These are phyloP conservation scores for Rhizomucor pusillus DNA, from an alignment of 371 early-diverging fungal genomes.

Conservation along the genomic window DNA sequence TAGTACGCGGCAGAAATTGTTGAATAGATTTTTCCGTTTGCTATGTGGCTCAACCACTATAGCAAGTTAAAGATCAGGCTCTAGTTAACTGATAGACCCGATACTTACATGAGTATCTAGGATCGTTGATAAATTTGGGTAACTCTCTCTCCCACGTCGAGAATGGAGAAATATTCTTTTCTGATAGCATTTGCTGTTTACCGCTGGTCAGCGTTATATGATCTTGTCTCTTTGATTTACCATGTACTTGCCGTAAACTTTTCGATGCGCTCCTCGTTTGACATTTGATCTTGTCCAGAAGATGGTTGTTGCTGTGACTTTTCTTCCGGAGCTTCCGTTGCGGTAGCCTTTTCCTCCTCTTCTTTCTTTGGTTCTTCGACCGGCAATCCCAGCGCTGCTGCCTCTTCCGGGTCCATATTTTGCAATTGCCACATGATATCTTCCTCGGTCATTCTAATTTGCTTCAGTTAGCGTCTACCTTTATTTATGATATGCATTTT, in stretches of 20 bases:
- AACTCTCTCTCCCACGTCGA: conserved; percentile 71
- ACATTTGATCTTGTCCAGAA: conserved; percentile 1
- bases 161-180: conserved; percentile 70
- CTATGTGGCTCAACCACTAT: conserved; percentile 31
- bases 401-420: conserved; percentile 52
- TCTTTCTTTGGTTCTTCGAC: background rate
- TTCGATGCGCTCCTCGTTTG: conserved; percentile 37
- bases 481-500: background rate
- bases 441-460: conserved; percentile 73
- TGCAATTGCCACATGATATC: conserved; percentile 70
- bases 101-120: conserved; percentile 48
- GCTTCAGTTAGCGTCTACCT: background rate
- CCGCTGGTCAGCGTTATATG: background rate
- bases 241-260: conserved; percentile 27
- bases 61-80: conserved; percentile 4
- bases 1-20: conserved; percentile 64
- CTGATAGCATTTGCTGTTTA: conserved; percentile 58
- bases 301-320: conserved; percentile 4
- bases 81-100: conserved; percentile 14
- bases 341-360: background rate
- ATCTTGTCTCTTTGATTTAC: background rate
- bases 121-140: conserved; percentile 56
- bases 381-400: conserved; percentile 2
- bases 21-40: conserved; percentile 62
- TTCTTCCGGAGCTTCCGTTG: conserved; percentile 2